Conservation (phyloP, 306 rosid species). For the Cucurbita moschata region DNA sequence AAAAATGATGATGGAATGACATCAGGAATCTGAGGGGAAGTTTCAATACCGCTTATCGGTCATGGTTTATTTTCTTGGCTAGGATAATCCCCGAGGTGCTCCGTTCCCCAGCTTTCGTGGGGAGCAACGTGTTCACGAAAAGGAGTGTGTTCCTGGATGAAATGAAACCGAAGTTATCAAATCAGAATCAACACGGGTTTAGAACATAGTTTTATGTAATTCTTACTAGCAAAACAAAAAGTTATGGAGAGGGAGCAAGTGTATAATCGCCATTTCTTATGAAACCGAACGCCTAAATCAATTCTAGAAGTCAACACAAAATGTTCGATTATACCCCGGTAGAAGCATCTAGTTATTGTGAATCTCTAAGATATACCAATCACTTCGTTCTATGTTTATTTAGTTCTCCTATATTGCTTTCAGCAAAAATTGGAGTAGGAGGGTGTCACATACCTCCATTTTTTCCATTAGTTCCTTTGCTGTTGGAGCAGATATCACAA, state of each 20-base stretch:
- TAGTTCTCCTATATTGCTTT: neutral
- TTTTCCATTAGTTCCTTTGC: conserved; percentile 68
- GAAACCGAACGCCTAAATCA: neutral
- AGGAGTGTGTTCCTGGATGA: conserved; percentile 67
- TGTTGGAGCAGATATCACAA: conserved; percentile 71
- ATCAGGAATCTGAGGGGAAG: conserved; percentile 21
- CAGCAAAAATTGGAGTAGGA: neutral
- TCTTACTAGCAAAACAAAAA: neutral
- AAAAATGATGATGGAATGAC: conserved; percentile 40
- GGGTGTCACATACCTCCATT: conserved; percentile 54
- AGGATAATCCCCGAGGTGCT: conserved; percentile 46
- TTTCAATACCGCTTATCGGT: conserved; percentile 16
- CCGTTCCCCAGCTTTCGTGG: conserved; percentile 79
- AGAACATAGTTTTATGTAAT: neutral
- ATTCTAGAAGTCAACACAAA: neutral
- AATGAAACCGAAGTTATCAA: neutral
- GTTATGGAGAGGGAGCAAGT: neutral
- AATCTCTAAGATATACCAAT: neutral
- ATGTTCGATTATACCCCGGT: neutral
- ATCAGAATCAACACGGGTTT: neutral
- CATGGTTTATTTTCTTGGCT: conserved; percentile 41
- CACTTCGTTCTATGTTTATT: neutral
- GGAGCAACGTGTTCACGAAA: conserved; percentile 51
- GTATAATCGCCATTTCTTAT: neutral
- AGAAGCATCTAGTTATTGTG: neutral